phyloP scores from a whole-genome alignment of 441 rosid species.

The Melastoma candidum region DNA sequence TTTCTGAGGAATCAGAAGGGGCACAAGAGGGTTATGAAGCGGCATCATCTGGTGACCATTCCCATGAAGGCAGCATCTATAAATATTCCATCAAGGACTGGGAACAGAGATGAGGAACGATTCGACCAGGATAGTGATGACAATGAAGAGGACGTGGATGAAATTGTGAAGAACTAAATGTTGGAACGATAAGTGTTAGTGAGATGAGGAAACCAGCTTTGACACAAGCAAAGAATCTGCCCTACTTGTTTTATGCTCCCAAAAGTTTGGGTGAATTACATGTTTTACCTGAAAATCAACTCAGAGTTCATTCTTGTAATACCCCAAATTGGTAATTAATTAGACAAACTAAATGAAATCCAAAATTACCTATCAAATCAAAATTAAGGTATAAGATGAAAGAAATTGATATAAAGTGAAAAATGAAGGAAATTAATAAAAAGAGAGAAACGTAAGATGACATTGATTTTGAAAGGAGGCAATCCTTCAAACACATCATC shows the following conservation, averaged over 20 bases:
- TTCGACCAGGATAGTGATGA: constrained; percentile 32
- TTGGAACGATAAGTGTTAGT: constrained; percentile 7
- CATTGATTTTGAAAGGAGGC: too few relatives aligned
- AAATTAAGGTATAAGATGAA: too few relatives aligned
- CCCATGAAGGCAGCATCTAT: constrained; percentile 22
- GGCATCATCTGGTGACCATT: constrained; percentile 36
- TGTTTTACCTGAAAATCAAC: constrained; percentile 39
- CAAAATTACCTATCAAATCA: too few relatives aligned
- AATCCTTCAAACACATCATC: too few relatives aligned
- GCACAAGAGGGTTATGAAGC: constrained; percentile 32
- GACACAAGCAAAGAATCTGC: constrained; percentile 36
- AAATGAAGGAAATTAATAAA: too few relatives aligned
- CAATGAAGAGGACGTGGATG: constrained; percentile 22
- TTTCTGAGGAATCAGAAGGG: constrained; percentile 43
- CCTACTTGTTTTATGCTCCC: constrained; percentile 72
- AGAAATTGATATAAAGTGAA: too few relatives aligned
- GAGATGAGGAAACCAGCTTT: constrained; percentile 23
- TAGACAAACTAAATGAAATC: too few relatives aligned
- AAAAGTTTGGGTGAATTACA: constrained; percentile 53
- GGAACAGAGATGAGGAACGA: constrained; percentile 85
- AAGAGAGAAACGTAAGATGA: too few relatives aligned
- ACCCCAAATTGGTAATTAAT: too few relatives aligned
- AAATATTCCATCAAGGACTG: constrained; percentile 47
- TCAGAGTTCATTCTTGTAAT: constrained; percentile 36
- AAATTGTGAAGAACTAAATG: constrained; percentile 30